Evolutionary conservation across 2,329 filamentous ascomycete species (phyloP).

Genomic region (Cryoendolithus antarcticus): DNA sequence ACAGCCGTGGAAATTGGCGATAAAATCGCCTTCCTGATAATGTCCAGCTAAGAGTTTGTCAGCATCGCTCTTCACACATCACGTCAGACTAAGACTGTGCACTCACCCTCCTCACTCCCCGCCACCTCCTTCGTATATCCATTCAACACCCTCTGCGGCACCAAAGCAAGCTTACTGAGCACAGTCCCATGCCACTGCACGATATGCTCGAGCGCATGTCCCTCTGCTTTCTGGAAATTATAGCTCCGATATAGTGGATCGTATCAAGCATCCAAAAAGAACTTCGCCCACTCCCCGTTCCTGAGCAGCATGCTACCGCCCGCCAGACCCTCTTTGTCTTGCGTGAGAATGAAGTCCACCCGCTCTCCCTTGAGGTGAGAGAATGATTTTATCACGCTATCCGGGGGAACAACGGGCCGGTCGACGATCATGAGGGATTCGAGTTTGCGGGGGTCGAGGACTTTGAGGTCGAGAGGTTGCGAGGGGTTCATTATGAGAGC

Average conservation of each 20-base stretch:
- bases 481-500: conserved; percentile 78
- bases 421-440: conserved; percentile 75
- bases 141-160: conserved; percentile 79
- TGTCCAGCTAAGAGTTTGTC: conserved; percentile 21
- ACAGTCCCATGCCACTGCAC: conserved; percentile 86
- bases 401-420: conserved; percentile 77
- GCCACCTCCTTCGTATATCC: conserved; percentile 50
- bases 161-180: conserved; percentile 72
- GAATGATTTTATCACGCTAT: conserved; percentile 95
- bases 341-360: conserved; percentile 70
- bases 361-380: conserved; percentile 61
- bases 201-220: conserved; percentile 64
- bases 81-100: no score
- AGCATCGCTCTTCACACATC: conserved; percentile 14
- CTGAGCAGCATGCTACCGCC: conserved; percentile 67
- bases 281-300: conserved; percentile 82
- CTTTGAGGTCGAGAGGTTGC: conserved; percentile 54
- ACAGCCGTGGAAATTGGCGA: conserved; percentile 69
- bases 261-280: conserved; percentile 90
- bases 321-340: conserved; percentile 70
- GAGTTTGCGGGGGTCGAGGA: conserved; percentile 56
- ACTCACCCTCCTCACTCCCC: conserved; percentile 16
- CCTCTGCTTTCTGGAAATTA: conserved; percentile 91
- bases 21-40: conserved; percentile 75
- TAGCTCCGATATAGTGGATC: conserved; percentile 88